phyloP scores from a whole-genome alignment of 2,329 filamentous ascomycete species.

The Fusarium sp. region DNA sequence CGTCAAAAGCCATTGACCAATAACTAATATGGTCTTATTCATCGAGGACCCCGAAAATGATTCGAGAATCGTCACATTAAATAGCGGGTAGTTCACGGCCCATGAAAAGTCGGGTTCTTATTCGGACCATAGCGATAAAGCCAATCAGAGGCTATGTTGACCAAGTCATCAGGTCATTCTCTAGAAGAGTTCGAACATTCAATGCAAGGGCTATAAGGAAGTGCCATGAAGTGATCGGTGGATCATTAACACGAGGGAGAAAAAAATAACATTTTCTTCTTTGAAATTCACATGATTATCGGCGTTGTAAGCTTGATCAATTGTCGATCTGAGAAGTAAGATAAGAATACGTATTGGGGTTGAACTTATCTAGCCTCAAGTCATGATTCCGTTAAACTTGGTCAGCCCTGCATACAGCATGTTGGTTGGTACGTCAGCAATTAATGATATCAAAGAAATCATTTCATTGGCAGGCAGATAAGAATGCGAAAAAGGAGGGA shows the following conservation, averaged over 20 bases:
- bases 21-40: conserved; percentile 44
- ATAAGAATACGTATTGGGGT: neutral
- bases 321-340: neutral
- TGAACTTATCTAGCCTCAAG: neutral
- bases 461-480: conserved; percentile 29
- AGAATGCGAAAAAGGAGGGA: conserved; percentile 43
- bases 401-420: conserved; percentile 8
- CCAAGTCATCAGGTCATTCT: conserved; percentile 43
- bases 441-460: neutral
- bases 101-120: conserved; percentile 42
- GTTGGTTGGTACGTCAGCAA: conserved; percentile 25
- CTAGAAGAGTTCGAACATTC: neutral
- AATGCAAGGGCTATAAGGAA: conserved; percentile 10
- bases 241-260: neutral
- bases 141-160: conserved; percentile 32
- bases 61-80: conserved; percentile 40
- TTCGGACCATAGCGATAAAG: conserved; percentile 36
- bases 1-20: conserved; percentile 40
- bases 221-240: conserved; percentile 7
- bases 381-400: neutral
- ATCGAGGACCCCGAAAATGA: conserved; percentile 43
- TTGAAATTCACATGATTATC: neutral
- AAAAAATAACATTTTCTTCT: neutral
- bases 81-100: conserved; percentile 30
- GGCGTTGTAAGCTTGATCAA: conserved; percentile 7